Conservation (phyloP, 1,284 basidiomycete species). For the Ustilago shanxiensis region DNA sequence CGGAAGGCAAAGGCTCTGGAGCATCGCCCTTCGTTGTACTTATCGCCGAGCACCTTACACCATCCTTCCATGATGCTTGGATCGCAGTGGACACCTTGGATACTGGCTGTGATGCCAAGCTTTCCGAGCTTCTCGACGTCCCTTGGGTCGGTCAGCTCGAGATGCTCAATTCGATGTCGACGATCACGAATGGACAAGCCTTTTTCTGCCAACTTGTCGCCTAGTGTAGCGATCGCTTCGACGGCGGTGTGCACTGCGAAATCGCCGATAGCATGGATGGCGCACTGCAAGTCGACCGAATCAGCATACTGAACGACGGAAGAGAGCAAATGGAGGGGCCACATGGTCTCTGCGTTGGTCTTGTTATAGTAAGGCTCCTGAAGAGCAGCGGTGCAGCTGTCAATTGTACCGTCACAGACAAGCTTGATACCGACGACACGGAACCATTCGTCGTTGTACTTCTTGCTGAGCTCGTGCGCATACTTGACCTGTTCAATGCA, state of each 20-base stretch:
- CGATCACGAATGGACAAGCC: conserved; percentile 39
- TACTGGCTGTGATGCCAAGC: conserved; percentile 50
- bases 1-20: conserved; percentile 46
- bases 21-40: conserved; percentile 36
- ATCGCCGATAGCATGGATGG: conserved; percentile 53
- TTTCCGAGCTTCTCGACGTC: conserved; percentile 46
- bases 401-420: conserved; percentile 52
- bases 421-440: conserved; percentile 50
- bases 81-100: conserved; percentile 53
- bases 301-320: conserved; percentile 37
- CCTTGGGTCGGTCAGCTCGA: conserved; percentile 46
- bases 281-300: conserved; percentile 42
- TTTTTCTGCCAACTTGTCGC: conserved; percentile 14
- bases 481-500: conserved; percentile 38
- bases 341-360: conserved; percentile 45
- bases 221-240: conserved; percentile 42
- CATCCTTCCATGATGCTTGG: conserved; percentile 46
- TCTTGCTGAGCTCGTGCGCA: conserved; percentile 31
- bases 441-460: conserved; percentile 49
- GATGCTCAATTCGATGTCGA: conserved; percentile 53
- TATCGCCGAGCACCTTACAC: conserved; percentile 47
- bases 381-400: conserved; percentile 50
- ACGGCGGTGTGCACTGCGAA: conserved; percentile 49
- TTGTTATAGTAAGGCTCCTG: conserved; percentile 50
- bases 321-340: conserved; percentile 32